Conservation (phyloP, 1,139 yeast species). For the Wickerhamomyces sp. region DNA sequence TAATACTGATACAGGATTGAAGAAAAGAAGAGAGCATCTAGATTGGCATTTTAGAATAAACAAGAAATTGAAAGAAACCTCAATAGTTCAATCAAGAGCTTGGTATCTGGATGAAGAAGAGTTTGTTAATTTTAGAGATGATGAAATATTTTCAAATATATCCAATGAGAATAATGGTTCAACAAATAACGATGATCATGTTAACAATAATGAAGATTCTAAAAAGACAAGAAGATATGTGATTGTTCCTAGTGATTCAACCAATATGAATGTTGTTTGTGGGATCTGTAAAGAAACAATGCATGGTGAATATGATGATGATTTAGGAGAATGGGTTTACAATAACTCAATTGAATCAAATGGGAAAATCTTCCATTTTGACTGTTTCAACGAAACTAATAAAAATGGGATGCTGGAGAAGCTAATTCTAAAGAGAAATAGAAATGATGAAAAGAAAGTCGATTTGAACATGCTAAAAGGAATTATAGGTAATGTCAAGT, state of each 20-base stretch:
- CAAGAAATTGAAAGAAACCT: slow-evolving; percentile 59
- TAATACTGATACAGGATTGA: slow-evolving; percentile 53
- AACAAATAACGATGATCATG: slow-evolving; percentile 5
- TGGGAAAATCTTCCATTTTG: slow-evolving; percentile 76
- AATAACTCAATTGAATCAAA: slow-evolving; percentile 64
- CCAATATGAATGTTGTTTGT: slow-evolving; percentile 69
- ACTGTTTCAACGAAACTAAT: slow-evolving; percentile 72
- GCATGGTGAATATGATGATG: slow-evolving; percentile 79
- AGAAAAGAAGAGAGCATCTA: slow-evolving; percentile 57
- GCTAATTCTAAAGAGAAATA: slow-evolving; percentile 10
- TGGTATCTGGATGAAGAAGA: slow-evolving; percentile 76
- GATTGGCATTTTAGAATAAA: slow-evolving; percentile 98
- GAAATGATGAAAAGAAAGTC: slow-evolving; percentile 12
- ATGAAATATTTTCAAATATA: slow-evolving; percentile 37
- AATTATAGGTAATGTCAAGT: slow-evolving; percentile 15
- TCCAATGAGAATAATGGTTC: too few relatives aligned
- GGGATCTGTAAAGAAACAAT: slow-evolving; percentile 83
- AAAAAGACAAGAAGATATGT: slow-evolving; percentile 39
- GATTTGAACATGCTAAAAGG: slow-evolving; percentile 13
- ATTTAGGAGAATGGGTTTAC: slow-evolving; percentile 96
- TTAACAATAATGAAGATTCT: slow-evolving; percentile 17
- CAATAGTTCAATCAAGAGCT: slow-evolving; percentile 60
- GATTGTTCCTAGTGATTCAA: slow-evolving; percentile 65
- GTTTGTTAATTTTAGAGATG: slow-evolving; percentile 75
- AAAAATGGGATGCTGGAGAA: slow-evolving; percentile 4